These are phyloP conservation scores for Chrysanthemum lavandulifolium DNA, from an alignment of 129 eudicot genomes.

Conservation along the genomic window DNA sequence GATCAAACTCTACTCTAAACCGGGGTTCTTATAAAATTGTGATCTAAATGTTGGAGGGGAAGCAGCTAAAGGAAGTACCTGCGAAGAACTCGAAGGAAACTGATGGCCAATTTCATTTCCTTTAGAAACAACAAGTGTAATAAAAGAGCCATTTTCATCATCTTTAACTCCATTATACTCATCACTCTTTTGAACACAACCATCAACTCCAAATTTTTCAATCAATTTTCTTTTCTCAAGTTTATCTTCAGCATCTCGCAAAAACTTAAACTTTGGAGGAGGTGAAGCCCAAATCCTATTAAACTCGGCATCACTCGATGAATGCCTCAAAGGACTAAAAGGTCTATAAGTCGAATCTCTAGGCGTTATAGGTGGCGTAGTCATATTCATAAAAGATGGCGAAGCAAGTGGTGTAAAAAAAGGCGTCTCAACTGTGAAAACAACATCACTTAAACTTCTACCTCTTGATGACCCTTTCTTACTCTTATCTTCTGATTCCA, in stretches of 20 bases:
- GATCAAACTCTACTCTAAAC: slow-evolving; percentile 26
- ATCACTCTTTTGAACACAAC: slow-evolving; percentile 27
- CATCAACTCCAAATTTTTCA: slow-evolving; percentile 41
- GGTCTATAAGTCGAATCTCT: slow-evolving; percentile 34
- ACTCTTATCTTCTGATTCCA: slow-evolving; percentile 74
- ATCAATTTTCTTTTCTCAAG: slow-evolving; percentile 41
- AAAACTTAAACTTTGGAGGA: slow-evolving; percentile 76
- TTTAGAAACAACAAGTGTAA: slow-evolving; percentile 46
- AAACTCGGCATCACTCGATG: slow-evolving; percentile 69
- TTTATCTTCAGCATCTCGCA: slow-evolving; percentile 93
- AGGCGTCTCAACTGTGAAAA: slow-evolving; percentile 50
- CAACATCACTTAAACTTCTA: slow-evolving; percentile 61
- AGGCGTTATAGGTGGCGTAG: slow-evolving; percentile 69
- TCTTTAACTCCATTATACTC: slow-evolving; percentile 19
- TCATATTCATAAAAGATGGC: slow-evolving; percentile 36
- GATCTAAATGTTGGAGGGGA: slow-evolving; percentile 53
- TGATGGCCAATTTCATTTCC: slow-evolving; percentile 37
- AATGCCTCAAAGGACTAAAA: slow-evolving; percentile 52
- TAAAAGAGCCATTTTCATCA: slow-evolving; percentile 54
- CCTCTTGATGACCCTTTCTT: slow-evolving; percentile 52
- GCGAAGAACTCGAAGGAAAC: slow-evolving; percentile 58
- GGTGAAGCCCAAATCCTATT: slow-evolving; percentile 68
- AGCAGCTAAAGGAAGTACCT: slow-evolving; percentile 66
- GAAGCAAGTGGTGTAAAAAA: slow-evolving; percentile 72
- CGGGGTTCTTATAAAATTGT: slow-evolving; percentile 36